Evolutionary conservation across 495 filamentous ascomycete species (phyloP), one percentile per base, ranked within the genome.

Genomic region (Pseudoneurospora amorphoporcata): DNA sequence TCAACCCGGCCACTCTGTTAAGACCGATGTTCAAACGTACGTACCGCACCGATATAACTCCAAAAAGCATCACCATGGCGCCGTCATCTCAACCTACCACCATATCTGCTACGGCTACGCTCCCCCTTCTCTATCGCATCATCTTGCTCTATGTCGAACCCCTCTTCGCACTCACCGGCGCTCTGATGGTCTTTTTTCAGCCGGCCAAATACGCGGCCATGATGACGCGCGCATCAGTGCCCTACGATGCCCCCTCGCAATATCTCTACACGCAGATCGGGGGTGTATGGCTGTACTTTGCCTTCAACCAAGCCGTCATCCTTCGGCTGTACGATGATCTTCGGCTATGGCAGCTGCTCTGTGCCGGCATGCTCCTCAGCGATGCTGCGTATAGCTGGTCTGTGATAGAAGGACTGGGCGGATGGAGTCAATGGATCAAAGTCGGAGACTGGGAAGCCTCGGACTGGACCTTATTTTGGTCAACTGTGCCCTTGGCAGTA

Each of bases 91-190:
- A 38, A 23, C 69, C 41, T 8, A 29, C 42, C 41, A 42, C 45
- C 40, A 39, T 23, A 23, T 65, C 70, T 71, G 69, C 75, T 5
- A 40, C 45, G 10, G 19, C 72, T 17, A 58, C 71, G 23, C 72
- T 84, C 39, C 81, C 84, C 7, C 65, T 73, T 23, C 16, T 75
- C 71, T 88, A 88, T 80, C 78, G 77, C 58, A 68, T 86, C 73
- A 84, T 87, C 76, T 87, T 90, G 80, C 86, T 89, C 69, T 77
- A 79, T 72, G 78, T 89, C 74, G 89, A 91, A 77, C 89, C 89
- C n/a, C 68, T 88, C 69, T 81, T 69, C 32, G 76, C 76, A 32
- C 16, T 76, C 68, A 75, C 68, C 68, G 72, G 75, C 68, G 73
- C 70, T 70, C 37, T 72, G 74, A 82, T 89, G 29, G 73, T 76